These are phyloP conservation scores for Crithidia bombi DNA, from an alignment of 208 protist species.

Conservation along the genomic window DNA sequence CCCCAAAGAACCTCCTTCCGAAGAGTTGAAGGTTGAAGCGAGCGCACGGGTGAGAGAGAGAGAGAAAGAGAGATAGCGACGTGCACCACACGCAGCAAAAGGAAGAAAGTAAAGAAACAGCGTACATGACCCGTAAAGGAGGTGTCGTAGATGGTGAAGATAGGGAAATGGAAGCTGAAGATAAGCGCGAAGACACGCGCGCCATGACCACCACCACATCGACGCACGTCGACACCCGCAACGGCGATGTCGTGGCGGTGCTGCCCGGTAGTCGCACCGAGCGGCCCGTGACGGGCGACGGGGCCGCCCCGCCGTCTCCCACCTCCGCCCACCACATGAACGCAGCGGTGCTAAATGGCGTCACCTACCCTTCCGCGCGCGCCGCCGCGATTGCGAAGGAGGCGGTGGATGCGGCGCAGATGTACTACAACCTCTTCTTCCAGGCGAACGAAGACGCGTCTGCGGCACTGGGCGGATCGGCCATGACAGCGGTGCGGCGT, in stretches of 20 bases:
- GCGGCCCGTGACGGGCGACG: not conserved
- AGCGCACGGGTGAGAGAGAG: no score
- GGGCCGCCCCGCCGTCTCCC: not conserved
- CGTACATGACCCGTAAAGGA: no score
- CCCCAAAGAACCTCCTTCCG: no score
- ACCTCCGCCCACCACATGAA: conserved; percentile 30
- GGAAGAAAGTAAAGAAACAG: no score
- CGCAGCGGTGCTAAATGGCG: conserved; percentile 24
- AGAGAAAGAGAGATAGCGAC: no score
- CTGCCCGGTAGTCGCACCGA: no score
- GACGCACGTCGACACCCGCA: conserved; percentile 9
- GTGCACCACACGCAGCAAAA: no score
- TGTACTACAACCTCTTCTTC: conserved; percentile 57
- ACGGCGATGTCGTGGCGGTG: not conserved
- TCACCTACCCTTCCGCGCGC: conserved; percentile 34
- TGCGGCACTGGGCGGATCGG: not conserved
- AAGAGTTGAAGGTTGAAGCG: no score
- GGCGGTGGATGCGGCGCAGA: conserved; percentile 40
- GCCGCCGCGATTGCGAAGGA: conserved; percentile 33
- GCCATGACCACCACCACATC: not conserved
- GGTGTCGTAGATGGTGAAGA: no score
- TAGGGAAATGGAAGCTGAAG: not conserved
- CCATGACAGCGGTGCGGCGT: not conserved
- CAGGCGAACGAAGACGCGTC: conserved; percentile 10
- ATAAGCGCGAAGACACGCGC: conserved; percentile 6